Conservation (phyloP, 208 protist species). For the Trypanosoma congolense region DNA sequence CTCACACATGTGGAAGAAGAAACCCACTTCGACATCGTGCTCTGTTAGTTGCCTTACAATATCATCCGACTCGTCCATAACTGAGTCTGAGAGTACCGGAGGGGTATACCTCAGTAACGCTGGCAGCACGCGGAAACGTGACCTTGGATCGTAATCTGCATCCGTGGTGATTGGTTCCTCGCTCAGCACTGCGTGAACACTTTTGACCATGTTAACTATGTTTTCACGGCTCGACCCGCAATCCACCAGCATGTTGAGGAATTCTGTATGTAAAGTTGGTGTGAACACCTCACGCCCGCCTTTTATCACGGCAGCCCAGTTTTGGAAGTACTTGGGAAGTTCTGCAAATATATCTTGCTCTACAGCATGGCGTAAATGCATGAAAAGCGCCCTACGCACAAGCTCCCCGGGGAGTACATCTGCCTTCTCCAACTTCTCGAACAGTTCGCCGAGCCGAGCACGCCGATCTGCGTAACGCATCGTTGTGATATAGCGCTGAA, state of each 20-base stretch:
- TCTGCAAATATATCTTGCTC: conserved; percentile 67
- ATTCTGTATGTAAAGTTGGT: conserved; percentile 52
- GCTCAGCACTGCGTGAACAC: conserved; percentile 33
- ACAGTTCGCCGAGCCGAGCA: conserved; percentile 67
- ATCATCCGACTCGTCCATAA: conserved; percentile 18
- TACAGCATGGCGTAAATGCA: conserved; percentile 52
- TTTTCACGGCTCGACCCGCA: conserved; percentile 31
- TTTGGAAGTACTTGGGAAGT: conserved; percentile 65
- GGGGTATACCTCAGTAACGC: conserved; percentile 73
- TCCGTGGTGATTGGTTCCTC: conserved; percentile 19
- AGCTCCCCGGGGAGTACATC: conserved; percentile 37
- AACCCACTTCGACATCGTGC: conserved; percentile 43
- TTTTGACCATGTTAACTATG: conserved; percentile 43
- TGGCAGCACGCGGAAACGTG: conserved; percentile 78
- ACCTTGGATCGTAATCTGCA: conserved; percentile 32
- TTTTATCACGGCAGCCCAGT: conserved; percentile 73
- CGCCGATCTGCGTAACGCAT: conserved; percentile 65
- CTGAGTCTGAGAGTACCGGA: conserved; percentile 24
- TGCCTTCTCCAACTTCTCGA: conserved; percentile 50
- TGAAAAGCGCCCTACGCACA: conserved; percentile 47
- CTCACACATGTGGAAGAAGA: conserved; percentile 56
- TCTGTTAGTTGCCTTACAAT: conserved; percentile 20
- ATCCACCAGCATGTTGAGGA: conserved; percentile 70
- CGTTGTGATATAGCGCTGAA: conserved; percentile 73
- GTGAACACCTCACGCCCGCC: conserved; percentile 58